Evolutionary conservation across 2,329 filamentous ascomycete genomes (phyloP).

Genomic region (Purpureocillium takamizusanense): DNA sequence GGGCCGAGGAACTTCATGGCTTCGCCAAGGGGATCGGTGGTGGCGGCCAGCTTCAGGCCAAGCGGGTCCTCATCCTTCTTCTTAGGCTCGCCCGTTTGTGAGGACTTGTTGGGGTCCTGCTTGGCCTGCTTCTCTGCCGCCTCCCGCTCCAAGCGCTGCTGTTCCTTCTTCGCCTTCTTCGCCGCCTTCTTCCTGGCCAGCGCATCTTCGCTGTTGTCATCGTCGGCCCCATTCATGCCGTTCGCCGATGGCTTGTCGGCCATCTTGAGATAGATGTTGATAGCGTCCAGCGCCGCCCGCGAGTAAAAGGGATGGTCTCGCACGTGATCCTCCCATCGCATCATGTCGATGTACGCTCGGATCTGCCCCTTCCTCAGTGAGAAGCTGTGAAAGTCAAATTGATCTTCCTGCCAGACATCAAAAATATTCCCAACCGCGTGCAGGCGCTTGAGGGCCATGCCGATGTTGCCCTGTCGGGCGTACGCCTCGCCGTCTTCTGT

Average conservation of each 20-base stretch:
- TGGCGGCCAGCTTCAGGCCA: constrained; percentile 71
- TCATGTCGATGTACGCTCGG: constrained; percentile 89
- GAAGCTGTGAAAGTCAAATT: constrained; percentile 98
- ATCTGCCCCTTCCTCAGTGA: constrained; percentile 96
- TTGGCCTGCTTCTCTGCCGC: constrained; percentile 71
- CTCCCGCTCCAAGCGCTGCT: constrained; percentile 56
- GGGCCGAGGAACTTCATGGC: constrained; percentile 80
- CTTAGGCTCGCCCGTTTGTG: constrained; percentile 58
- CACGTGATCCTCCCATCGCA: constrained; percentile 88
- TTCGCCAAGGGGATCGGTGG: constrained; percentile 73
- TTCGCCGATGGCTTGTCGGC: constrained; percentile 65
- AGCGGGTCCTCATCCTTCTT: constrained; percentile 88
- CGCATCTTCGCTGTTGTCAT: constrained; percentile 43
- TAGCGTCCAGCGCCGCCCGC: constrained; percentile 70
- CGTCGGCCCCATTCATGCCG: constrained; percentile 48
- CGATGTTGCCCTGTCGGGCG: constrained; percentile 70
- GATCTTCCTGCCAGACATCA: constrained; percentile 95
- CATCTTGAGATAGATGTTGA: constrained; percentile 71
- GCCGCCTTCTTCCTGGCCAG: constrained; percentile 75
- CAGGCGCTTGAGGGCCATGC: constrained; percentile 85
- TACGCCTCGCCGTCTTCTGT: constrained; percentile 92
- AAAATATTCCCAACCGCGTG: constrained; percentile 86
- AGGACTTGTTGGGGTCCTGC: constrained; percentile 74
- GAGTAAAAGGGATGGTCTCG: constrained; percentile 91
- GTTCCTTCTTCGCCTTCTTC: constrained; percentile 82